Conservation (phyloP, 2,329 filamentous ascomycete genomes). For the Arthrobotrys iridis region DNA sequence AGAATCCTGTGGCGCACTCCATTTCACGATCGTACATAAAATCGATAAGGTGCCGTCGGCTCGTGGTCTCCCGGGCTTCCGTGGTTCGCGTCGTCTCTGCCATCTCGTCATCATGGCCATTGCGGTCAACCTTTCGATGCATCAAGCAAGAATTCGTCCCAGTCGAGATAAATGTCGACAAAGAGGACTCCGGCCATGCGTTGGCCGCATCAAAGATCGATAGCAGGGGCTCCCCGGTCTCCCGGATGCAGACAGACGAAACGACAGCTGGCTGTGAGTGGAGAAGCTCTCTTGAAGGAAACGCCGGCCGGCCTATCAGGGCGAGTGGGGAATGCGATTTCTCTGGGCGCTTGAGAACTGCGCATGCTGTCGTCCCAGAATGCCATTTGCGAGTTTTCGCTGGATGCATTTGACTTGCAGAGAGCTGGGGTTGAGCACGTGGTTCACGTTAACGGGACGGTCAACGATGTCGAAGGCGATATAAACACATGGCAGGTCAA, state of each 20-base stretch:
- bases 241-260: constrained; percentile 33
- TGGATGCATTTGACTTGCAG: neutral
- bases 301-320: constrained; percentile 18
- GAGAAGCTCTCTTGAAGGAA: neutral
- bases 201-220: constrained; percentile 36
- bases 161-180: constrained; percentile 42
- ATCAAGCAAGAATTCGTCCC: constrained; percentile 32
- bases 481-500: constrained; percentile 4
- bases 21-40: constrained; percentile 9
- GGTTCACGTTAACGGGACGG: constrained; percentile 7
- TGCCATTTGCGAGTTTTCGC: neutral
- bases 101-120: constrained; percentile 14
- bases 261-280: constrained; percentile 44
- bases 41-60: constrained; percentile 4
- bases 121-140: neutral
- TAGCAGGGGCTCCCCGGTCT: constrained; percentile 33
- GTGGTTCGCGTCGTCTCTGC: neutral
- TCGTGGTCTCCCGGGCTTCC: constrained; percentile 31
- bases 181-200: constrained; percentile 19
- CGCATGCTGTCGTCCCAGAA: constrained; percentile 14
- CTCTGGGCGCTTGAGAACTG: neutral
- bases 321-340: neutral
- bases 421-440: constrained; percentile 14
- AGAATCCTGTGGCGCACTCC: neutral
- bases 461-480: neutral